Conservation (phyloP, 805 yeast species). For the Metschnikowia drakensbergensis region DNA sequence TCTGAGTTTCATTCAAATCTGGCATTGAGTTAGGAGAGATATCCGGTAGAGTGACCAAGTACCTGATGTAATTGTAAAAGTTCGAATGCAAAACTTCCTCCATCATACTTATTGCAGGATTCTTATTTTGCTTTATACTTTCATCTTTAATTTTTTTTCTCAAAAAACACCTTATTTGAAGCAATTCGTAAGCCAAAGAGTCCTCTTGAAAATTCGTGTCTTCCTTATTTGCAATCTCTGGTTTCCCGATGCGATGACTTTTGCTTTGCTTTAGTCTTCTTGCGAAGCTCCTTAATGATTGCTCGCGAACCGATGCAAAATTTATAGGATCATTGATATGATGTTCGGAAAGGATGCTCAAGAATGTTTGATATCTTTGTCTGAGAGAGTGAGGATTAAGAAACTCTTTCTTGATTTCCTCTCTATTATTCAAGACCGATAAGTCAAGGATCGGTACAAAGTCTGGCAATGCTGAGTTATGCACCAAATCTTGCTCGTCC, state of each 20-base stretch:
- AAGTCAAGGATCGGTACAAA: conserved; percentile 10
- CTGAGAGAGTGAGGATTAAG: conserved; percentile 28
- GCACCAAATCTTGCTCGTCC: not conserved
- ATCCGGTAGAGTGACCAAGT: conserved; percentile 29
- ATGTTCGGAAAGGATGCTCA: conserved; percentile 28
- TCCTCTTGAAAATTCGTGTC: conserved; percentile 21
- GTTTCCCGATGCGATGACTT: not conserved
- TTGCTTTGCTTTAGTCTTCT: conserved; percentile 7
- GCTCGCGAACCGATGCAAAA: conserved; percentile 33
- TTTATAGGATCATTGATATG: conserved; percentile 36
- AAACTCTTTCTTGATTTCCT: conserved; percentile 20
- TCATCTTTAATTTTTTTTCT: conserved; percentile 22
- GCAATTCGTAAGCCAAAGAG: conserved; percentile 28
- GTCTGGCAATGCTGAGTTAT: conserved; percentile 1
- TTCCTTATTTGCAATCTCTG: not conserved
- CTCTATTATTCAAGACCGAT: conserved; percentile 23
- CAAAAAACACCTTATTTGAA: conserved; percentile 26
- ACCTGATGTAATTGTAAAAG: conserved; percentile 35
- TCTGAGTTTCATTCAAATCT: conserved; percentile 20
- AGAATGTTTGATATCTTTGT: conserved; percentile 29
- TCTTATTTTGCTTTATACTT: not conserved
- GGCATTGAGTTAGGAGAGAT: conserved; percentile 11
- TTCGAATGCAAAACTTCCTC: conserved; percentile 41
- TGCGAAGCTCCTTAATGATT: conserved; percentile 29
- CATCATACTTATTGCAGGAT: conserved; percentile 13